Base-by-base conservation (phyloP, 495 filamentous ascomycete species). In the Penicillium paradoxum region DNA sequence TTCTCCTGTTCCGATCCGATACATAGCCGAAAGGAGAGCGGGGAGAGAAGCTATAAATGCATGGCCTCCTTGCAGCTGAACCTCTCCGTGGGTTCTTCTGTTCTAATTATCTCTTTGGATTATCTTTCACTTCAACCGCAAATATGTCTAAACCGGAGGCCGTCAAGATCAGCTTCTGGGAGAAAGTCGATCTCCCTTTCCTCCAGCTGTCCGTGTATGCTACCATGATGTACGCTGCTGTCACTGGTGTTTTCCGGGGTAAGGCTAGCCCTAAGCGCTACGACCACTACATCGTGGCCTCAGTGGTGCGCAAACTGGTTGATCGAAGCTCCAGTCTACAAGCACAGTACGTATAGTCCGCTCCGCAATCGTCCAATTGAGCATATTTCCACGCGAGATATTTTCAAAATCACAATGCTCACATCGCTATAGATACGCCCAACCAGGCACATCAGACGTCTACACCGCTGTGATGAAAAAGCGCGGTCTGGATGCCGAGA, bases 391-490 rank as follows among this genome's bases (percentile, higher is more conserved):
- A 37, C 2, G 13, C 6, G 3, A 17, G 25, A 36, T 8, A 44
- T 0, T 25, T n/a, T 33, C 9, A 7, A 19, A 42, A 36, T 24
- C n/a, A 21, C 32, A 39, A 24, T 39, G 34, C 38, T 58, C 17
- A 58, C 45, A 13, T 4, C 18, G 21, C 15, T 27, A 8, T 25
- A 76, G 73, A 54, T 56, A 67, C 38, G 11, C 78, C 1, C 45
- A 56, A 13, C 46, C 66, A 6, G 2, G 2, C 1, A 53, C 74
- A 5, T 78, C 79, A 38, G 67, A 71, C 9, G 60, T 58, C 0
- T 87, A 87, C 53, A 51, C 67, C 13, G 42, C 57, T 3, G 67
- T 69, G 39, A 73, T 75, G 53, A 76, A 80, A 48, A 57, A 69
- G 37, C 57, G 72, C 34, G 66, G 70, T 36, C 67, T 83, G 32